Base-by-base conservation (phyloP, 306 rosid species). In the Senna siamea region DNA sequence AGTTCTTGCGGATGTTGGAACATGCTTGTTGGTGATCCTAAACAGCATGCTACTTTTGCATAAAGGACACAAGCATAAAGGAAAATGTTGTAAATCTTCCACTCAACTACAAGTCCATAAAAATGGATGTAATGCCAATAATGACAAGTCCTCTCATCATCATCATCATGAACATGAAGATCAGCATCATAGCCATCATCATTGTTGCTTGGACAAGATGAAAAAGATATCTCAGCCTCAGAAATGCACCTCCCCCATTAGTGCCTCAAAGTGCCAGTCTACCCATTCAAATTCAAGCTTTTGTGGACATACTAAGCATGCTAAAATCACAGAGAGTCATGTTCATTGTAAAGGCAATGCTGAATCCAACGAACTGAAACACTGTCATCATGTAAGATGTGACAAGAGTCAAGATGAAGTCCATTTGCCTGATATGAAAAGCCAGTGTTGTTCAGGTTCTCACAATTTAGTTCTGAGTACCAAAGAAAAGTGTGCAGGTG, bases 1-100 rank as follows among this genome's bases (percentile, higher is more conserved):
- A 58, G 99, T 95, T 83, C 90, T 92, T 43, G 98, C 97, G 10
- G 99, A 95, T 80, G 97, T 89, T 43, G 99, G 99, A 67, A 92
- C 97, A 11, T 92, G 99, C 69, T 3, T 95, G 48, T 77, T 90
- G 19, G 99, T 95, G 44, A 95, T 90, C 59, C 76, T 92, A 11
- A 95, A 95, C 82, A 95, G 98, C 85, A 95, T 95, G 99, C 79
- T 92, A 15, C 89, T 95, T 61, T 73, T 95, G 75, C 67, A 6
- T 37, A 86, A 70, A 37, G 72, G 82, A 5, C 55, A 81, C 67
- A 76, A 79, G 8, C 94, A 78, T 50, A 61, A 74, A 15, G 85
- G 87, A 40, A 86, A 79, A 50, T 80, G 83, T 56, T 79, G 87
- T 68, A 84, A 58, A 75, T 76, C 85, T 62, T 69, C 85, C 26